Conservation (phyloP, 208 protist genomes). For the Balamuthia mandrillaris region DNA sequence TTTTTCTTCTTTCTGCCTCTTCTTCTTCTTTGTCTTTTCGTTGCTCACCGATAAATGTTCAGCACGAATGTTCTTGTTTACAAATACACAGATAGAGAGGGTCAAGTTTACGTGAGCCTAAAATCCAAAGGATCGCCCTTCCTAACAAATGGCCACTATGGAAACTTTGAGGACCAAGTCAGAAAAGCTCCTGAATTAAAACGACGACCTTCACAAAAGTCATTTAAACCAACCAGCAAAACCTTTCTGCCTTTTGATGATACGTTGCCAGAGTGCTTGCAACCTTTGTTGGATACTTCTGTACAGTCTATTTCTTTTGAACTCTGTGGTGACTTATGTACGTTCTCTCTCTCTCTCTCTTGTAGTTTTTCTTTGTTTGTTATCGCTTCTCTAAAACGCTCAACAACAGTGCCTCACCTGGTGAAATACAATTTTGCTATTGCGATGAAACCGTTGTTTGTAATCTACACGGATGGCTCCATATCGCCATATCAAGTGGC, state of each 20-base stretch:
- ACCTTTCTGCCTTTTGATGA: too few relatives aligned
- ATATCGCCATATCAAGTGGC: neutral
- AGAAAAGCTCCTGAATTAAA: too few relatives aligned
- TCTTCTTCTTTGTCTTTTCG: too few relatives aligned
- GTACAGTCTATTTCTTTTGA: neutral
- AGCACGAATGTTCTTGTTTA: constrained; percentile 20
- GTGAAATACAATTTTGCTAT: constrained; percentile 6
- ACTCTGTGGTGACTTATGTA: neutral
- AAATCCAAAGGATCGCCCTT: constrained; percentile 2
- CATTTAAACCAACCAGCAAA: too few relatives aligned
- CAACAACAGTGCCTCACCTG: neutral
- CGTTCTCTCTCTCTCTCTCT: neutral
- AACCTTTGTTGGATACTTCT: neutral
- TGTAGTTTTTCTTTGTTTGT: neutral
- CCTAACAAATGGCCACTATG: neutral
- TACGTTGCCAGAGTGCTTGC: neutral
- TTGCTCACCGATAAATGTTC: too few relatives aligned
- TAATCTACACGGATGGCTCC: neutral
- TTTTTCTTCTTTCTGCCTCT: too few relatives aligned
- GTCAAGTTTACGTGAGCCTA: neutral
- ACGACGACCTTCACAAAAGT: too few relatives aligned
- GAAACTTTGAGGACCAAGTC: too few relatives aligned
- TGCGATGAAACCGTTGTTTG: neutral
- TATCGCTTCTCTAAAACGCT: neutral
- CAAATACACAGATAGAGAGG: neutral